Evolutionary conservation across 2,329 filamentous ascomycete genomes (phyloP).

Genomic region (Fusarium fujikuroi): DNA sequence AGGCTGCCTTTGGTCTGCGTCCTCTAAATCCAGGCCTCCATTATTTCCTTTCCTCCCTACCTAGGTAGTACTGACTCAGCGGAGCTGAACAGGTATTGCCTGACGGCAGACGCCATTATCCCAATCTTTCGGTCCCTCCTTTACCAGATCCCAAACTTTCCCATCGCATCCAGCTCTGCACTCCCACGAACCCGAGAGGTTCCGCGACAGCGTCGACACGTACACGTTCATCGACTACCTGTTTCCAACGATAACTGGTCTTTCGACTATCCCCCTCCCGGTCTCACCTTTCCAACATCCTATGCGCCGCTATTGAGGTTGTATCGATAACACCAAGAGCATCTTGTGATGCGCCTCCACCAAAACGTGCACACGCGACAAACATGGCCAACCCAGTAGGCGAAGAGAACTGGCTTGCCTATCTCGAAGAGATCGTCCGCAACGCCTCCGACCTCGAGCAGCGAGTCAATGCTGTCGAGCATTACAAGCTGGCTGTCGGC

Average conservation of each 20-base stretch:
- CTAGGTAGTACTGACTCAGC: not conserved
- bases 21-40: not conserved
- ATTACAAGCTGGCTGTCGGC: constrained; percentile 74
- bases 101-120: not conserved
- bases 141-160: not conserved
- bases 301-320: constrained; percentile 29
- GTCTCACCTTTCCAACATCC: not conserved
- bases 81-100: not conserved
- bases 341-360: constrained; percentile 42
- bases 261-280: not conserved
- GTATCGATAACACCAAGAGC: not conserved
- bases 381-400: constrained; percentile 70
- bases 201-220: constrained; percentile 35
- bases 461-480: constrained; percentile 75
- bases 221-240: constrained; percentile 23
- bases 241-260: not conserved
- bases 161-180: not conserved
- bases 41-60: constrained; percentile 8
- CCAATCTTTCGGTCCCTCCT: not conserved
- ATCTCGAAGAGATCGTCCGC: constrained; percentile 76
- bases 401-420: constrained; percentile 81
- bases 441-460: constrained; percentile 71
- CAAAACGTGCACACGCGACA: constrained; percentile 29
- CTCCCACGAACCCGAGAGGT: constrained; percentile 12
- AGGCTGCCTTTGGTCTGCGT: constrained; percentile 2